Evolutionary conservation across 2,329 filamentous ascomycete genomes (phyloP).

Genomic region (Fusarium caatingaense): DNA sequence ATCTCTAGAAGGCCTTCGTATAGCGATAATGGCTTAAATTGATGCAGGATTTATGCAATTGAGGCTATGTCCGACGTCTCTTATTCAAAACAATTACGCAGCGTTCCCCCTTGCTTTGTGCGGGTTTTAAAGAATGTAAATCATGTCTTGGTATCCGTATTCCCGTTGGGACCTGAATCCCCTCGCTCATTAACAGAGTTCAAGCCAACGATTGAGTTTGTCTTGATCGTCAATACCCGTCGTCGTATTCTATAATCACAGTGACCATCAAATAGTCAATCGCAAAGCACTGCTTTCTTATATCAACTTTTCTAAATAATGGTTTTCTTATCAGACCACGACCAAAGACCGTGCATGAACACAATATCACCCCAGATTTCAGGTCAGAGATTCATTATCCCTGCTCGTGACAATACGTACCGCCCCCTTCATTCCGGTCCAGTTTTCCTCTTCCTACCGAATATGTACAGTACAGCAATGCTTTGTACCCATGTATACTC

Average conservation of each 20-base stretch:
- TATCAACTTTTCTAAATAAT: not conserved
- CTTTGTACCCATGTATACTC: not conserved
- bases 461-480: not conserved
- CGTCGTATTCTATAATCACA: not conserved
- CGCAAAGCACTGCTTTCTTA: not conserved
- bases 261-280: not conserved
- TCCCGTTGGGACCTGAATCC: not conserved
- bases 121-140: not conserved
- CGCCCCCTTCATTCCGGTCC: conserved; percentile 29
- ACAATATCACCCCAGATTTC: conserved; percentile 24
- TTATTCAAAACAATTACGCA: not conserved
- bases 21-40: not conserved
- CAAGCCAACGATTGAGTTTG: conserved; percentile 32
- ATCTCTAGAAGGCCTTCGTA: conserved; percentile 12
- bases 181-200: conserved; percentile 18
- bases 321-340: not conserved
- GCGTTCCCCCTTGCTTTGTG: not conserved
- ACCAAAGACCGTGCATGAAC: conserved; percentile 4
- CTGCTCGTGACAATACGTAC: conserved; percentile 16
- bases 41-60: not conserved
- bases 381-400: conserved; percentile 12
- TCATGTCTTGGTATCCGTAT: not conserved
- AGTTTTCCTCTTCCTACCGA: conserved; percentile 16
- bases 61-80: not conserved
- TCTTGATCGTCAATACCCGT: conserved; percentile 16